Base-by-base conservation (phyloP, 2,329 filamentous ascomycete genomes). In the Monosporascus sp. region DNA sequence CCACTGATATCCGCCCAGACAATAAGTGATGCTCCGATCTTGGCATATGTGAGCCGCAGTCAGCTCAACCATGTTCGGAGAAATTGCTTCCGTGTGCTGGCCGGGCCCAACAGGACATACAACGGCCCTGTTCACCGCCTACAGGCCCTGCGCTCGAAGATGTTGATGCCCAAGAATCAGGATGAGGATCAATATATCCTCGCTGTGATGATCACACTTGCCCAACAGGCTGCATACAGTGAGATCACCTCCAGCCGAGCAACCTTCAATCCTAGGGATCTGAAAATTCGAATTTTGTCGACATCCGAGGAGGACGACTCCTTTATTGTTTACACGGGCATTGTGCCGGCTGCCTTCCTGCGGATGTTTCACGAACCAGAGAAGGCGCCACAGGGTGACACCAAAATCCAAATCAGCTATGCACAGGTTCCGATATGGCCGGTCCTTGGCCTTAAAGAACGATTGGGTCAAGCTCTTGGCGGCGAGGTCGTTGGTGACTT, bases 131-230 rank as follows among this genome's bases (percentile, higher is more conserved):
- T 84, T 6, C 61, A 69, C 45, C 70, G 72, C 5, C 66, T 84
- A 9, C 77, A 80, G 52, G 62, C 67, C 36, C 62, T 79, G 15
- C 74, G 79, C 1, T 72, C 74, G 5, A 79, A 75, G 60, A 67
- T 68, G 47, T 67, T 83, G 4, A 53, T 76, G 3, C 81, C 81
- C 0, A 62, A 67, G 3, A 72, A 82, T 48, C 55, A 65, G 2
- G 74, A 82, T 48, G 75, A 79, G 48, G 81, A 85, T 59, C 70
- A 77, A 0, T 76, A 80, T 53, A 70, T 82, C 37, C 69, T 80
- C 5, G 79, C 74, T 20, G 72, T 77, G 44, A 76, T 83, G 53
- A 59, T 85, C 14, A 76, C 77, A 47, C 79, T 84, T 76, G 81
- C 81, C 7, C 81, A 85, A 59, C 71, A 73, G 8, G 73, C 78